These are phyloP conservation scores for Kwoniella europaea DNA, from an alignment of 768 basidiomycete species.

Conservation along the genomic window DNA sequence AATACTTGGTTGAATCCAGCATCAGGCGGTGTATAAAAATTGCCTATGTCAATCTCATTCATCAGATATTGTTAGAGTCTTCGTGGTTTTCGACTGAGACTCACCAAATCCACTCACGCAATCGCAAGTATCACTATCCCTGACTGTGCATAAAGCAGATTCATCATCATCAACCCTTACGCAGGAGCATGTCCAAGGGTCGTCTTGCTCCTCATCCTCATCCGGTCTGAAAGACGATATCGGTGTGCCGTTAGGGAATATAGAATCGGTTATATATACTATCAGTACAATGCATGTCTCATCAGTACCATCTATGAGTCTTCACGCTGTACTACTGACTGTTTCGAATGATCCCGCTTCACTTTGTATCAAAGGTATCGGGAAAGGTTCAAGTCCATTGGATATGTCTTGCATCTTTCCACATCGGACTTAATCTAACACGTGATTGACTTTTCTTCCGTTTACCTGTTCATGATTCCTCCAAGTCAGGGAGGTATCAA, in stretches of 20 bases:
- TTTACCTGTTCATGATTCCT: background rate
- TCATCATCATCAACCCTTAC: constrained; percentile 3
- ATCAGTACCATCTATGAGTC: background rate
- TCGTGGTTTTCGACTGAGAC: constrained; percentile 4
- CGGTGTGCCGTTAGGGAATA: constrained; percentile 27
- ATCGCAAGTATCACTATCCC: constrained; percentile 37
- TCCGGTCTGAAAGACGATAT: background rate
- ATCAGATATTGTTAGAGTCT: background rate
- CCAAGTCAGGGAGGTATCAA: background rate
- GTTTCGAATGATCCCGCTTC: constrained; percentile 6
- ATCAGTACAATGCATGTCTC: background rate
- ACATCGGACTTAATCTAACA: background rate
- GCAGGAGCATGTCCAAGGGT: constrained; percentile 15
- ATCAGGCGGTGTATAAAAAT: constrained; percentile 36
- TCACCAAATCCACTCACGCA: constrained; percentile 45
- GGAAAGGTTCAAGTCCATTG: constrained; percentile 3
- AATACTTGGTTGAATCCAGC: constrained; percentile 14
- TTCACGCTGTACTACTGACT: background rate
- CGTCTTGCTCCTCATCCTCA: background rate
- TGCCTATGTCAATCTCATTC: constrained; percentile 27
- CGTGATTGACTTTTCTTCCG: constrained; percentile 4
- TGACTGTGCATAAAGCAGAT: constrained; percentile 26
- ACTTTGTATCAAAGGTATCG: background rate
- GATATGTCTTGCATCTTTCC: constrained; percentile 15
- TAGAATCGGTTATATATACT: constrained; percentile 44